Conservation (phyloP, 768 basidiomycete species). For the Trichaptum fuscoviolaceum region DNA sequence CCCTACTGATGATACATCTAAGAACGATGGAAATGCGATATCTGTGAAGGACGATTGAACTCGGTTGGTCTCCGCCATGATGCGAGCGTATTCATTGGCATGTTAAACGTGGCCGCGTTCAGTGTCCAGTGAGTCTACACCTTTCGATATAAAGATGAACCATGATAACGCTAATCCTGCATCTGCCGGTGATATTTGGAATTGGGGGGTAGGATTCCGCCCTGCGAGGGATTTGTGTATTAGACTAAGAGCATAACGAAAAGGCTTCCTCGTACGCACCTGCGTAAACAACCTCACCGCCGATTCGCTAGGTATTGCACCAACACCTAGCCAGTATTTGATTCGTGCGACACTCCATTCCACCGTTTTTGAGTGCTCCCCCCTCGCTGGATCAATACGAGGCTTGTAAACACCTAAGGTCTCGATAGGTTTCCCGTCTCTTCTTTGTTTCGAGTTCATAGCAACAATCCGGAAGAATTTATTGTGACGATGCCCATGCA, state of each 20-base stretch:
- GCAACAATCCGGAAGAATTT: constrained; percentile 86
- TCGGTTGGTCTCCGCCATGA: no score
- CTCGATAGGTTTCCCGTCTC: constrained; percentile 86
- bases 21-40: neutral
- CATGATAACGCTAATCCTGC: neutral
- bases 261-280: constrained; percentile 45
- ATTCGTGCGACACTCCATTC: constrained; percentile 92
- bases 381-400: constrained; percentile 37
- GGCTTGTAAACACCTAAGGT: constrained; percentile 83
- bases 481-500: constrained; percentile 71
- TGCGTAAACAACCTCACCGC: constrained; percentile 73
- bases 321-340: constrained; percentile 81
- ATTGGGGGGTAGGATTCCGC: constrained; percentile 52
- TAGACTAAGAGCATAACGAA: neutral
- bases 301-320: constrained; percentile 76
- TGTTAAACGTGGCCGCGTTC: no score
- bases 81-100: neutral
- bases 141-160: neutral
- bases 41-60: neutral
- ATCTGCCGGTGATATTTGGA: constrained; percentile 45
- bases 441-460: constrained; percentile 59
- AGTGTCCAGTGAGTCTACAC: no score
- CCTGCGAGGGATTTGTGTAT: constrained; percentile 32
- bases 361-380: constrained; percentile 60
- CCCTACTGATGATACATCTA: neutral